These are phyloP conservation scores for Citrus hindsii DNA, from an alignment of 345 rosid genomes.

Conservation along the genomic window DNA sequence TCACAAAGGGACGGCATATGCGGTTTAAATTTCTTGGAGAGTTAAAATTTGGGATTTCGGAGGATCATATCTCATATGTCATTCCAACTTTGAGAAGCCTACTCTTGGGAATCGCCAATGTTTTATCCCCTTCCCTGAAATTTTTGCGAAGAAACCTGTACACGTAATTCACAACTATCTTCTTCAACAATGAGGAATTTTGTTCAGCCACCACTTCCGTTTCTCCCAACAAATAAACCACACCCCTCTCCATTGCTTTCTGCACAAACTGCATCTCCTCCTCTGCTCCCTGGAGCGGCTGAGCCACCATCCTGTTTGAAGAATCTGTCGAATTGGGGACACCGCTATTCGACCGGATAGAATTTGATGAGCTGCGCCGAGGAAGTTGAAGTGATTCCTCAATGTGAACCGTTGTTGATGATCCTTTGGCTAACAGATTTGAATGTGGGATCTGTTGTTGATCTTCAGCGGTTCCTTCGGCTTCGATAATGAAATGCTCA, in stretches of 20 bases:
- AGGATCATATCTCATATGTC: constrained; percentile 66
- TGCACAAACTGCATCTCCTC: constrained; percentile 58
- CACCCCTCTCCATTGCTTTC: constrained; percentile 56
- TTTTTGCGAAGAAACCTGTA: constrained; percentile 63
- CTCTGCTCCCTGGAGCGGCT: constrained; percentile 22
- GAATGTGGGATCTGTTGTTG: neutral
- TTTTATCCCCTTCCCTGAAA: constrained; percentile 53
- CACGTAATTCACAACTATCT: constrained; percentile 47
- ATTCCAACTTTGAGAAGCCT: constrained; percentile 75
- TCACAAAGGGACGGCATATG: too few relatives aligned
- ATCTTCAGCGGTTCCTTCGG: neutral
- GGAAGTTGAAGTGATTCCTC: neutral
- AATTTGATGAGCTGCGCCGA: neutral
- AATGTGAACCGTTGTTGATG: constrained; percentile 4
- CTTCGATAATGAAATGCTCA: constrained; percentile 26
- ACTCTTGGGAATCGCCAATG: constrained; percentile 53
- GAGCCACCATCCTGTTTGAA: constrained; percentile 16
- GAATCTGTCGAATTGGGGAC: constrained; percentile 8
- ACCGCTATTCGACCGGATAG: neutral
- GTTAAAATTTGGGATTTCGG: too few relatives aligned
- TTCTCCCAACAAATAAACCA: constrained; percentile 67
- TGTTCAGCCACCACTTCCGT: constrained; percentile 50
- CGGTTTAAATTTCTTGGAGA: too few relatives aligned
- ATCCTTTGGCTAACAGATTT: constrained; percentile 9
- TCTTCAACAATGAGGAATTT: constrained; percentile 55